Evolutionary conservation across 2,329 filamentous ascomycete genomes (phyloP).

Genomic region (Emydomyces testavorans): DNA sequence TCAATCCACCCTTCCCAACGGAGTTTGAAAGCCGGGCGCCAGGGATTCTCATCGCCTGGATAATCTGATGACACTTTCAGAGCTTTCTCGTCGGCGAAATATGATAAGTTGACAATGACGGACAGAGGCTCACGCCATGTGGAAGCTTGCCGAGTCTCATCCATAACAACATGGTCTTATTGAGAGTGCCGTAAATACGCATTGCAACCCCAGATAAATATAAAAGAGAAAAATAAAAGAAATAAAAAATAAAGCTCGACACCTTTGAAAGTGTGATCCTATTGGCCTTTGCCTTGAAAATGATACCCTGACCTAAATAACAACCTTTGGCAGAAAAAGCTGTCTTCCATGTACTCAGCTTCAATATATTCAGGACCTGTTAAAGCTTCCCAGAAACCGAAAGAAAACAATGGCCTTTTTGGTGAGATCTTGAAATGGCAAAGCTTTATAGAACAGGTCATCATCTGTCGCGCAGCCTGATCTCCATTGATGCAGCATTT

Average conservation of each 20-base stretch:
- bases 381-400: too few species aligned
- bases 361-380: too few species aligned
- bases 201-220: too few species aligned
- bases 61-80: slow-evolving; percentile 34
- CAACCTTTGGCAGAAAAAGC: not conserved
- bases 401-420: too few species aligned
- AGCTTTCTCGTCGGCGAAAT: slow-evolving; percentile 36
- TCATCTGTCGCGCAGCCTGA: too few species aligned
- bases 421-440: too few species aligned
- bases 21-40: slow-evolving; percentile 29
- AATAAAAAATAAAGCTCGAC: not conserved
- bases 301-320: not conserved
- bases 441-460: too few species aligned
- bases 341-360: too few species aligned
- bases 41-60: slow-evolving; percentile 33
- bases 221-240: not conserved
- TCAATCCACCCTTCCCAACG: slow-evolving; percentile 31
- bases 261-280: not conserved
- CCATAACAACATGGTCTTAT: slow-evolving; percentile 33
- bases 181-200: slow-evolving; percentile 37
- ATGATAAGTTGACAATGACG: slow-evolving; percentile 38
- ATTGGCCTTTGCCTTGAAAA: not conserved
- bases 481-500: too few species aligned
- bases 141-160: slow-evolving; percentile 24
- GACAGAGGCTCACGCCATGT: slow-evolving; percentile 28